Evolutionary conservation across 2,329 filamentous ascomycete genomes (phyloP).

Genomic region (Arthrobotrys iridis): DNA sequence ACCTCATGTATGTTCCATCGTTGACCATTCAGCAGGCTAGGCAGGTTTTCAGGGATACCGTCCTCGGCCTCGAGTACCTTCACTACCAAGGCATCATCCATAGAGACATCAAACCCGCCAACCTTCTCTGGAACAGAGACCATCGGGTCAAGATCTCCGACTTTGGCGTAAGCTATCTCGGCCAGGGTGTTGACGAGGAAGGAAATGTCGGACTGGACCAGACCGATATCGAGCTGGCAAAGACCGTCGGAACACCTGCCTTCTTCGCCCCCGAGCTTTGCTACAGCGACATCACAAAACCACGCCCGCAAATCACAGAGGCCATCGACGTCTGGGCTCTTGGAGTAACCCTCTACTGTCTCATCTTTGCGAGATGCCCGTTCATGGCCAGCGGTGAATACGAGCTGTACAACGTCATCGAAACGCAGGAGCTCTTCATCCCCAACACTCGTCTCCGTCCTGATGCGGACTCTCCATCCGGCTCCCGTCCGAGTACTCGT

Average conservation of each 20-base stretch:
- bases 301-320: slow-evolving; percentile 80
- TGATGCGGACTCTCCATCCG: slow-evolving; percentile 30
- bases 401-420: slow-evolving; percentile 89
- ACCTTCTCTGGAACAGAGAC: slow-evolving; percentile 85
- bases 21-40: slow-evolving; percentile 86
- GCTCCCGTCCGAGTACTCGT: slow-evolving; percentile 51
- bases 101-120: slow-evolving; percentile 87
- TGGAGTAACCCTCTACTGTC: slow-evolving; percentile 93
- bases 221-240: slow-evolving; percentile 91
- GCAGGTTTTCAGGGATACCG: slow-evolving; percentile 87
- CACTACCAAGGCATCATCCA: slow-evolving; percentile 87
- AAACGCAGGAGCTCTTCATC: slow-evolving; percentile 90
- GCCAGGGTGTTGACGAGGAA: slow-evolving; percentile 77
- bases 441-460: slow-evolving; percentile 83
- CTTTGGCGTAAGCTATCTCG: slow-evolving; percentile 97
- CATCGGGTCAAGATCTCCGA: slow-evolving; percentile 96
- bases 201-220: slow-evolving; percentile 86
- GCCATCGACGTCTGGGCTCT: slow-evolving; percentile 98
- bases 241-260: slow-evolving; percentile 95
- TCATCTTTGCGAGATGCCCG: slow-evolving; percentile 91
- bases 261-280: slow-evolving; percentile 98
- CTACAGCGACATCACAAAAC: slow-evolving; percentile 73
- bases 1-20: slow-evolving; percentile 91
- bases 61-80: slow-evolving; percentile 91
- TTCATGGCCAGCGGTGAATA: slow-evolving; percentile 93